Conservation (phyloP, 257 asterid species). For the Marsdenia floribunda region DNA sequence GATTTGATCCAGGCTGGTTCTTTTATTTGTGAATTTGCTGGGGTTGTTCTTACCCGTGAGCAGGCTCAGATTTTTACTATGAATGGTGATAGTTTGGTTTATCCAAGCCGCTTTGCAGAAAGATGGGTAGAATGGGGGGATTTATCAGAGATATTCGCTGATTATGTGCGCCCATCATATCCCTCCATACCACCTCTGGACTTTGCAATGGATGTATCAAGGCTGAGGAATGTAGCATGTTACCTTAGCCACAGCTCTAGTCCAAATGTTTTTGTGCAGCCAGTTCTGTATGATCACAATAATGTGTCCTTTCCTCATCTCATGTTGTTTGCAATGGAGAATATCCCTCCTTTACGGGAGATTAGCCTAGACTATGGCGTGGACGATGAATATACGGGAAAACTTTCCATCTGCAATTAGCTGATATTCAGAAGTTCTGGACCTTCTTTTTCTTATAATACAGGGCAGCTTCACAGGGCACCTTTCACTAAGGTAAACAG, state of each 20-base stretch:
- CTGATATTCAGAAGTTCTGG: constrained; percentile 19
- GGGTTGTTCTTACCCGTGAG: constrained; percentile 76
- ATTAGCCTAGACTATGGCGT: constrained; percentile 83
- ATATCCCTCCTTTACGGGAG: constrained; percentile 84
- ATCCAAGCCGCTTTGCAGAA: constrained; percentile 67
- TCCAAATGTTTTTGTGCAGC: constrained; percentile 79
- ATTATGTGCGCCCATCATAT: constrained; percentile 46
- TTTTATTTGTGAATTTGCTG: constrained; percentile 83
- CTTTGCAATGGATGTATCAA: constrained; percentile 80
- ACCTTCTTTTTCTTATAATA: constrained; percentile 14
- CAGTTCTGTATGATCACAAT: constrained; percentile 72
- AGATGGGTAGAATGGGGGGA: constrained; percentile 93
- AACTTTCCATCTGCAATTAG: constrained; percentile 71
- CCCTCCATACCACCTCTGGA: constrained; percentile 78
- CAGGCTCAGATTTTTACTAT: constrained; percentile 67
- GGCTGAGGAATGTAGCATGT: constrained; percentile 85
- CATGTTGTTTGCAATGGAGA: constrained; percentile 90
- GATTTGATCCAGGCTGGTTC: constrained; percentile 88
- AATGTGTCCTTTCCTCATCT: constrained; percentile 69
- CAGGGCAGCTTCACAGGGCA: constrained; percentile 14
- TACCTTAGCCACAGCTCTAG: constrained; percentile 75
- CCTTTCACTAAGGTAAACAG: constrained; percentile 35
- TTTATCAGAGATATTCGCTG: constrained; percentile 49
- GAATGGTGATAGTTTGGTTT: constrained; percentile 79
- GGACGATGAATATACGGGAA: constrained; percentile 65